Conservation (phyloP, 2,329 filamentous ascomycete species). For the Diaporthe citri region DNA sequence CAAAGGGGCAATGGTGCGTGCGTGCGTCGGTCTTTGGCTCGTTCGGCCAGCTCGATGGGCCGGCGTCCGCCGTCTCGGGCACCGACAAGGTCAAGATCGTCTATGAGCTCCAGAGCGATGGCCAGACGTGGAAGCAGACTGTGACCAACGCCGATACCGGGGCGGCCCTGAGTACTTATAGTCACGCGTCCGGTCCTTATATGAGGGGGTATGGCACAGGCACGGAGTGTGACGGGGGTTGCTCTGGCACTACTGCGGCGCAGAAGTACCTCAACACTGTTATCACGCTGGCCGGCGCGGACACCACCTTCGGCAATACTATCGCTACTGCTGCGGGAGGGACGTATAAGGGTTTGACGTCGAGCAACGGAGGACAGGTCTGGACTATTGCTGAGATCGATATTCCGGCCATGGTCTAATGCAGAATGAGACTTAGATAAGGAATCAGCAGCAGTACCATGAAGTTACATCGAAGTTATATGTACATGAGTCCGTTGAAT, state of each 20-base stretch:
- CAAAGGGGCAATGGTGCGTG: conserved; percentile 53
- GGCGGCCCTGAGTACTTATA: conserved; percentile 49
- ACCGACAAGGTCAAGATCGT: conserved; percentile 40
- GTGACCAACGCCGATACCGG: conserved; percentile 55
- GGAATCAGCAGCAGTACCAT: background rate
- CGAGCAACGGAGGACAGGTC: conserved; percentile 51
- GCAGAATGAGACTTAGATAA: background rate
- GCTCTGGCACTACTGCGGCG: conserved; percentile 52
- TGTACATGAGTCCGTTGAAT: background rate
- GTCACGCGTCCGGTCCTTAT: conserved; percentile 49
- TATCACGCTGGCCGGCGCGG: conserved; percentile 52
- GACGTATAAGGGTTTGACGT: conserved; percentile 51
- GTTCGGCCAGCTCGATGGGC: conserved; percentile 54
- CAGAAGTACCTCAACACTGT: conserved; percentile 55
- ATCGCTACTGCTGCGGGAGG: conserved; percentile 47
- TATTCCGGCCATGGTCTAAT: conserved; percentile 35
- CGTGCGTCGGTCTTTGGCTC: conserved; percentile 54
- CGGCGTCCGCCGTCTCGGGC: conserved; percentile 26
- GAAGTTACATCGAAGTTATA: too few species aligned
- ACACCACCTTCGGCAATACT: conserved; percentile 48
- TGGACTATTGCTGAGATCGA: conserved; percentile 50
- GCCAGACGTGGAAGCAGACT: conserved; percentile 44
- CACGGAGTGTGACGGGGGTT: conserved; percentile 54
- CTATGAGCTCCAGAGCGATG: conserved; percentile 44
- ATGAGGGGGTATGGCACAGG: conserved; percentile 56